A percentile compares a stretch with the other conserved stretches of the same genome.
These are phyloP conservation scores for Psilocybe mexicana DNA, from an alignment of 1,284 basidiomycete genomes.

Conservation along the genomic window DNA sequence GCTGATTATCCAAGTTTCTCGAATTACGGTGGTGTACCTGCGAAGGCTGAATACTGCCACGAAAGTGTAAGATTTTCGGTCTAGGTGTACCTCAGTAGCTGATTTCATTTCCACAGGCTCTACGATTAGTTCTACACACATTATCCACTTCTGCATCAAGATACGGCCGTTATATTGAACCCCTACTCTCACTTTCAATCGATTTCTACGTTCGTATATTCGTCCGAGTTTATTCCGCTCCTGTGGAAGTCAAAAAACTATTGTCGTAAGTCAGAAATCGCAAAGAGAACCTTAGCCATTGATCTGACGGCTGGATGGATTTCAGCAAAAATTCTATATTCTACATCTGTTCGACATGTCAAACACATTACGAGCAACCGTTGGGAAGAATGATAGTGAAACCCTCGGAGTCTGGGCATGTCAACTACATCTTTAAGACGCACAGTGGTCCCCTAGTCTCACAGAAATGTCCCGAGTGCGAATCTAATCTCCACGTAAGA, in stretches of 20 bases:
- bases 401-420: constrained; percentile 29
- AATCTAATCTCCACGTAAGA: constrained; percentile 69
- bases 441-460: constrained; percentile 70
- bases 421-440: constrained; percentile 58
- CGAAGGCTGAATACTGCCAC: constrained; percentile 93
- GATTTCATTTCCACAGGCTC: constrained; percentile 51
- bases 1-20: constrained; percentile 63
- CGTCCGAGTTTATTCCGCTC: constrained; percentile 74
- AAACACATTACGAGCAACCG: constrained; percentile 78
- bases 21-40: constrained; percentile 93
- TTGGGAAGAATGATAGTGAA: constrained; percentile 60
- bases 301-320: background rate
- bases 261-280: constrained; percentile 60
- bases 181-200: constrained; percentile 91
- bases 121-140: constrained; percentile 87
- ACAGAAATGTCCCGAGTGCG: constrained; percentile 81
- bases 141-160: constrained; percentile 86
- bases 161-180: constrained; percentile 92
- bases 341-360: constrained; percentile 83
- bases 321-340: constrained; percentile 79
- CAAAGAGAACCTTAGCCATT: constrained; percentile 1
- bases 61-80: constrained; percentile 65
- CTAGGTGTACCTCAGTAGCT: background rate
- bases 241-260: constrained; percentile 86
- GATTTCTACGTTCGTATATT: constrained; percentile 98